These are phyloP conservation scores for Saturnispora halmiae DNA, from an alignment of 805 yeast genomes.

Conservation along the genomic window DNA sequence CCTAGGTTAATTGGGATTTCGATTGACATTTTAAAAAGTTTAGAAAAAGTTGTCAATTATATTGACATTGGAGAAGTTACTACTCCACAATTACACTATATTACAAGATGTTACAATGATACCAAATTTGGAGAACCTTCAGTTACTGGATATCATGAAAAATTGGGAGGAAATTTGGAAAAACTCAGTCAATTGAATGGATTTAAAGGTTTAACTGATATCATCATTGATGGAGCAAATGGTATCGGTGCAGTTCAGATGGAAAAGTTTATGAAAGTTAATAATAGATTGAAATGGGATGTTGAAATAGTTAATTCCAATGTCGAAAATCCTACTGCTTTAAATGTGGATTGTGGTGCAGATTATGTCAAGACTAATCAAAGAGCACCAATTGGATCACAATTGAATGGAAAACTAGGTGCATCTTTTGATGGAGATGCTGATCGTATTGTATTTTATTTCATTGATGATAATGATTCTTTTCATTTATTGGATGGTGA, in stretches of 20 bases:
- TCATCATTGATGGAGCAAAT: conserved; percentile 85
- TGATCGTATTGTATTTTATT: conserved; percentile 80
- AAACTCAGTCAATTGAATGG: conserved; percentile 31
- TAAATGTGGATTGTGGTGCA: conserved; percentile 86
- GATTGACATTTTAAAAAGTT: conserved; percentile 44
- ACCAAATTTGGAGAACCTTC: conserved; percentile 48
- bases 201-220: conserved; percentile 18
- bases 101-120: conserved; percentile 69
- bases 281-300: conserved; percentile 28
- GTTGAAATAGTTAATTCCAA: conserved; percentile 44
- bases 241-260: conserved; percentile 92
- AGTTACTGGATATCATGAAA: conserved; percentile 61
- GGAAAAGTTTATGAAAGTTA: conserved; percentile 26
- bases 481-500: conserved; percentile 82
- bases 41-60: conserved; percentile 25
- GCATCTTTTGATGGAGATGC: conserved; percentile 97
- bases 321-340: conserved; percentile 41
- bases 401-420: conserved; percentile 36
- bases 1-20: conserved; percentile 51
- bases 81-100: conserved; percentile 90
- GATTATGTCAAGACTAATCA: conserved; percentile 92
- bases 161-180: conserved; percentile 47
- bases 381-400: conserved; percentile 49
- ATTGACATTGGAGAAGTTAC: conserved; percentile 65
- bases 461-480: conserved; percentile 20